Evolutionary conservation across 164 flowering plant genomes (phyloP).

Genomic region (Sextonia rubra): DNA sequence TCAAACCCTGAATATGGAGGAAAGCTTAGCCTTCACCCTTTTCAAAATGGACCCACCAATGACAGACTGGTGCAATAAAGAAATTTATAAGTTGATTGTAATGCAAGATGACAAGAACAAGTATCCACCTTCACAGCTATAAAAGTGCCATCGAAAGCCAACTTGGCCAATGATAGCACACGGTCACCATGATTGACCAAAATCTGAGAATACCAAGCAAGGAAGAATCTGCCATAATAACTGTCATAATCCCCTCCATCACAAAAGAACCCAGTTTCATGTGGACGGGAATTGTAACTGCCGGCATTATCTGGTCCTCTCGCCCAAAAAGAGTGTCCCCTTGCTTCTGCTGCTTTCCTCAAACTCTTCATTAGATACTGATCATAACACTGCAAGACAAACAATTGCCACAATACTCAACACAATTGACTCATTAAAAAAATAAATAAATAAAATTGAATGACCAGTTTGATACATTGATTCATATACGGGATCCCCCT

Average conservation of each 20-base stretch:
- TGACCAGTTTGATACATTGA: not conserved
- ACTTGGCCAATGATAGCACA: constrained; percentile 72
- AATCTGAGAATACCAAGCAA: constrained; percentile 75
- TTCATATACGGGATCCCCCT: too few relatives aligned
- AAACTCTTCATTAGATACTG: constrained; percentile 68
- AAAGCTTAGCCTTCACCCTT: too few relatives aligned
- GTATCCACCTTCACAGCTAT: constrained; percentile 65
- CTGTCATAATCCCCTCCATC: constrained; percentile 95
- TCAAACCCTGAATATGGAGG: too few relatives aligned
- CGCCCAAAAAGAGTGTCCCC: constrained; percentile 89
- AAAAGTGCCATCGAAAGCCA: constrained; percentile 75
- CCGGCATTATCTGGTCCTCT: constrained; percentile 90
- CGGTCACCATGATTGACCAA: constrained; percentile 77
- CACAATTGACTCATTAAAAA: not conserved
- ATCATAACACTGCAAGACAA: constrained; percentile 66
- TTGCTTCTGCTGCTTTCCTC: constrained; percentile 66
- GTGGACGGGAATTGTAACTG: constrained; percentile 72
- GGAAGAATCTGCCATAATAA: constrained; percentile 87
- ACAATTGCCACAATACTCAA: not conserved
- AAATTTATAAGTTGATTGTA: not conserved
- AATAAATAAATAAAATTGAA: too few relatives aligned
- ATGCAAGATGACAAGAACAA: not conserved
- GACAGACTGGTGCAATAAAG: not conserved
- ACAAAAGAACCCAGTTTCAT: constrained; percentile 82
- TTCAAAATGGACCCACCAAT: not conserved